Base-by-base conservation (phyloP, 106 monocot species). In the Dioscorea zingiberensis region DNA sequence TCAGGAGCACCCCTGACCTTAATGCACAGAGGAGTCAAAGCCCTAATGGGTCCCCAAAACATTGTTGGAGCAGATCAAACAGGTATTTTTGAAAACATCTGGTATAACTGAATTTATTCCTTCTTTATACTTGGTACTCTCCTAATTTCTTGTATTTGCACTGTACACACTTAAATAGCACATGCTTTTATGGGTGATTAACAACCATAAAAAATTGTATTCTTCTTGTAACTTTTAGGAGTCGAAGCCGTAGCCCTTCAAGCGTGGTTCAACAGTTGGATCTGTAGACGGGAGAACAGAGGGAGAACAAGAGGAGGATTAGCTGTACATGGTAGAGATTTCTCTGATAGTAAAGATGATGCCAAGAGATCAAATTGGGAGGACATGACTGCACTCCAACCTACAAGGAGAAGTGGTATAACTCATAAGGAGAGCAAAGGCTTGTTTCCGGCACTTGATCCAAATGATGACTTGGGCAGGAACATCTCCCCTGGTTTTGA, bases 71-170 rank as follows among this genome's bases (percentile, higher is more conserved):
- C 64, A 47, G 47, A 21, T 48, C 14, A 48, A 45, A 64, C 64
- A 64, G 64, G 47, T 64, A 44, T 45, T 47, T 12, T 62, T 62
- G 22, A 64, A 23, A 53, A 53, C 51, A 13, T 53, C 23, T 64
- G 12, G 6, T 38, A 38, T 38, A 38, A 38, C 38, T 38, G 38
- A 38, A 6, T 6, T 6, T 38, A 10, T 38, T 38, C 4, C 10
- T 30, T 30, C 7, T 30, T 38, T 38, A 8, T 38, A 38, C 38
- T 38, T 38, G 38, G 10, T 38, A 10, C 38, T 38, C 10, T 38
- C 38, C 10, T 38, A 8, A 10, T 2, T 38, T n/a, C 9, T 6
- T 6, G 38, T 10, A 38, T 0, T 2, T 38, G 9, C 38, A 38
- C 38, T 38, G 10, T 38, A 10, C 38, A 6, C 38, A 0, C 38